Conservation (phyloP, 495 filamentous ascomycete species). For the Rostrohypoxylon terebratum region DNA sequence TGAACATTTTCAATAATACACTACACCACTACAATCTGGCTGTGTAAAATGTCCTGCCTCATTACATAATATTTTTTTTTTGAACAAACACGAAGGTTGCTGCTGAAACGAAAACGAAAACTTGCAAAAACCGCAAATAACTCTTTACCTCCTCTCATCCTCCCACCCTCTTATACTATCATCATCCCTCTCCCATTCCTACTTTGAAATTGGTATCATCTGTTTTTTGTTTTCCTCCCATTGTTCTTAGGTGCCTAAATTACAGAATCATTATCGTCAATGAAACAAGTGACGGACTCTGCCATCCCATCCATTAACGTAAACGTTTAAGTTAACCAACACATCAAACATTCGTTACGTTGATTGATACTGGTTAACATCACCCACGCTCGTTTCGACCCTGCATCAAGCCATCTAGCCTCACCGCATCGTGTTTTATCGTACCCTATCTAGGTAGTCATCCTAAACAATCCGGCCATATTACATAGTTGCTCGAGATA, state of each 20-base stretch:
- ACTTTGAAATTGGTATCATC: neutral
- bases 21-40: neutral
- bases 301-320: too few relatives aligned
- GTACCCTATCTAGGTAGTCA: neutral
- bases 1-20: neutral
- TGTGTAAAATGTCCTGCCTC: conserved; percentile 37
- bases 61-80: conserved; percentile 42
- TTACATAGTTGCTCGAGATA: neutral
- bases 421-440: neutral
- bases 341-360: conserved; percentile 16
- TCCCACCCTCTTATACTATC: conserved; percentile 6
- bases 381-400: conserved; percentile 28
- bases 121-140: conserved; percentile 22
- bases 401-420: conserved; percentile 2
- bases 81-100: conserved; percentile 36
- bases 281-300: neutral
- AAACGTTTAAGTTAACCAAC: neutral
- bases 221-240: conserved; percentile 7
- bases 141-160: too few relatives aligned
- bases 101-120: conserved; percentile 26
- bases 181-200: neutral
- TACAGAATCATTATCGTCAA: conserved; percentile 17
- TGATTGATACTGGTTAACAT: conserved; percentile 28
- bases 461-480: neutral
- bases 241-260: conserved; percentile 5